Percentiles rank a stretch among this genome's conserved stretches.
phyloP scores from a whole-genome alignment of 164 flowering plant genomes.

The Houttuynia cordata region DNA sequence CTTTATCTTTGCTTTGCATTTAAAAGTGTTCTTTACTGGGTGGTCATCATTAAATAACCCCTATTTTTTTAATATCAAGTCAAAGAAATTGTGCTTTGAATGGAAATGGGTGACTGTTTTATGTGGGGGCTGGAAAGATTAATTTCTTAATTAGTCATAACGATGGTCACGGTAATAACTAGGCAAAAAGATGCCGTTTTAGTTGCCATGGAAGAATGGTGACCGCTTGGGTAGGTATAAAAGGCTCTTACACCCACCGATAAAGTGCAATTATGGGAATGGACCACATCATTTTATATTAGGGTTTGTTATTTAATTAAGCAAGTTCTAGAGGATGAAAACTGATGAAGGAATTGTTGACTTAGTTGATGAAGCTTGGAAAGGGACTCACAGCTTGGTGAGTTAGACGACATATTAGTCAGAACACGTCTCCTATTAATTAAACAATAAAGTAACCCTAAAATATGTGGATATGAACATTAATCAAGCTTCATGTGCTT shows the following conservation, averaged over 20 bases:
- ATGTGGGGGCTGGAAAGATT: no score
- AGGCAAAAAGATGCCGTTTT: neutral
- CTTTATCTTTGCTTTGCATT: no score
- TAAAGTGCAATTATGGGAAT: neutral
- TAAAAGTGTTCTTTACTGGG: no score
- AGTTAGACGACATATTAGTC: neutral
- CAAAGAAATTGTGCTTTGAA: neutral
- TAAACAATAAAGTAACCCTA: neutral
- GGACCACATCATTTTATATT: neutral
- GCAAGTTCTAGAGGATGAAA: neutral
- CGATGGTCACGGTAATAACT: neutral
- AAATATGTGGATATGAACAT: neutral
- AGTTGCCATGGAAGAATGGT: neutral
- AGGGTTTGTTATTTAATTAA: no score
- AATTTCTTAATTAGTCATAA: no score
- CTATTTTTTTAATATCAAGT: neutral
- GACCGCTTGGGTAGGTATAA: neutral
- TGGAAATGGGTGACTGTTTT: neutral
- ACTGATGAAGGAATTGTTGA: neutral
- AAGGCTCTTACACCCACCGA: neutral
- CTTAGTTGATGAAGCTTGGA: neutral
- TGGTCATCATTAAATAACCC: neutral
- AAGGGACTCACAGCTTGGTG: neutral
- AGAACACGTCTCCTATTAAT: neutral
- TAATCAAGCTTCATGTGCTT: neutral